phyloP scores from a whole-genome alignment of 2,329 filamentous ascomycete species.

The Pseudogymnoascus sp. region DNA sequence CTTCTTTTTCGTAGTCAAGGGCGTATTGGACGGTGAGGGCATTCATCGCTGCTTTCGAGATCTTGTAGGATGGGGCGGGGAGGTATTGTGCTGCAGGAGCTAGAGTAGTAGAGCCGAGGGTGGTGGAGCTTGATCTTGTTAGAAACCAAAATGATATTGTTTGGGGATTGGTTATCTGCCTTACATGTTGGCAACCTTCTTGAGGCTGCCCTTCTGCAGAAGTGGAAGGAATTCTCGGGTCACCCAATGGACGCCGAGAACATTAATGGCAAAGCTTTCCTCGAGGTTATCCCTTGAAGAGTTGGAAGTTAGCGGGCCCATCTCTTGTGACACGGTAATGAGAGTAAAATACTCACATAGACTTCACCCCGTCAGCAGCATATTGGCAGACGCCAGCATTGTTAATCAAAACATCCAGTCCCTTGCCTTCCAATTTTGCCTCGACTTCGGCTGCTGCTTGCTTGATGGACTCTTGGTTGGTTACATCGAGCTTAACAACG shows the following conservation, averaged over 20 bases:
- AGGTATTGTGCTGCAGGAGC: conserved; percentile 14
- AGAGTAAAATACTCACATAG: conserved; percentile 8
- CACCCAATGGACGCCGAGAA: conserved; percentile 32
- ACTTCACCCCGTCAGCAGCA: conserved; percentile 12
- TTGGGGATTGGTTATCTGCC: conserved; percentile 26
- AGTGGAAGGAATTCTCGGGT: conserved; percentile 33
- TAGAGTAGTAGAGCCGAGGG: conserved; percentile 34
- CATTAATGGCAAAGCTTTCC: conserved; percentile 29
- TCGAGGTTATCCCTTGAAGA: conserved; percentile 21
- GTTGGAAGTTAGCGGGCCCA: neutral
- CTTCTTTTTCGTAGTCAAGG: conserved; percentile 28
- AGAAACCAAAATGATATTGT: conserved; percentile 15
- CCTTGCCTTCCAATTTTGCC: conserved; percentile 28
- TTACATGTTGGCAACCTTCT: neutral
- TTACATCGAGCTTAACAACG: conserved; percentile 32
- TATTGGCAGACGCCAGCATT: conserved; percentile 32
- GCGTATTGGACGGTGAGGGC: conserved; percentile 39
- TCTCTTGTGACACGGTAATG: neutral
- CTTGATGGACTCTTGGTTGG: conserved; percentile 28
- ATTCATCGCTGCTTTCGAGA: conserved; percentile 41
- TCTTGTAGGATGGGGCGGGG: conserved; percentile 33
- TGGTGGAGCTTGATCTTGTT: conserved; percentile 29
- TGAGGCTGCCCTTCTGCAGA: neutral
- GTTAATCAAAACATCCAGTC: conserved; percentile 39
- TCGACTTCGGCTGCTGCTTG: conserved; percentile 30